Conservation (phyloP, 2,329 filamentous ascomycete species). For the Pyricularia pennisetigena region DNA sequence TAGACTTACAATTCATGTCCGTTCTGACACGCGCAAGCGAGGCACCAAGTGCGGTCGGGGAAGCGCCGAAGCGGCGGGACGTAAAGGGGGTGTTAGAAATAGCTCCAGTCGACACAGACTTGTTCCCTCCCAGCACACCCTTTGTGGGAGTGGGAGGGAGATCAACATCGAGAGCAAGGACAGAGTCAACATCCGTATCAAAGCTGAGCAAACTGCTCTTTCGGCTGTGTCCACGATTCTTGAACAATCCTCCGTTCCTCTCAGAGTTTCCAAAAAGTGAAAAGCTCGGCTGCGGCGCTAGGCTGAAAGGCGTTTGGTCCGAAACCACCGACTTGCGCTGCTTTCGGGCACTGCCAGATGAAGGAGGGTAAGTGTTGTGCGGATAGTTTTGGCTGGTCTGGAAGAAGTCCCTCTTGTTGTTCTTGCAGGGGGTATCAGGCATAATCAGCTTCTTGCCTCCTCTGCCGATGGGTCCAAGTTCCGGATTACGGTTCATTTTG, state of each 20-base stretch:
- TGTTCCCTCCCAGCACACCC: constrained; percentile 29
- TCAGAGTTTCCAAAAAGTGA: constrained; percentile 44
- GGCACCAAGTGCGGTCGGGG: constrained; percentile 28
- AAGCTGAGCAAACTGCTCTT: constrained; percentile 69
- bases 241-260: constrained; percentile 57
- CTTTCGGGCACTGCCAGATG: constrained; percentile 47
- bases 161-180: constrained; percentile 47
- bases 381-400: constrained; percentile 30
- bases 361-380: constrained; percentile 56
- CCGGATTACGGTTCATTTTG: constrained; percentile 80
- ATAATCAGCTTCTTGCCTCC: constrained; percentile 55
- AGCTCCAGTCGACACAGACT: constrained; percentile 4
- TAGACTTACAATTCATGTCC: constrained; percentile 32
- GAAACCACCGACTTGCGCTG: constrained; percentile 66
- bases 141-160: constrained; percentile 94
- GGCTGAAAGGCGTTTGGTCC: constrained; percentile 67
- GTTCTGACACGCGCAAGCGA: constrained; percentile 14
- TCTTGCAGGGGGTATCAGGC: constrained; percentile 95
- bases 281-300: constrained; percentile 33
- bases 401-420: constrained; percentile 36
- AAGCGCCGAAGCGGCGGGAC: constrained; percentile 19
- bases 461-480: constrained; percentile 45
- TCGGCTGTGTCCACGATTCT: constrained; percentile 37
- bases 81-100: constrained; percentile 12
- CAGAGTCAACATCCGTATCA: constrained; percentile 55